A percentile compares a stretch with the other conserved stretches of the same genome.
Conservation (phyloP, 2,329 filamentous ascomycete genomes). For the Daldinia sp. region DNA sequence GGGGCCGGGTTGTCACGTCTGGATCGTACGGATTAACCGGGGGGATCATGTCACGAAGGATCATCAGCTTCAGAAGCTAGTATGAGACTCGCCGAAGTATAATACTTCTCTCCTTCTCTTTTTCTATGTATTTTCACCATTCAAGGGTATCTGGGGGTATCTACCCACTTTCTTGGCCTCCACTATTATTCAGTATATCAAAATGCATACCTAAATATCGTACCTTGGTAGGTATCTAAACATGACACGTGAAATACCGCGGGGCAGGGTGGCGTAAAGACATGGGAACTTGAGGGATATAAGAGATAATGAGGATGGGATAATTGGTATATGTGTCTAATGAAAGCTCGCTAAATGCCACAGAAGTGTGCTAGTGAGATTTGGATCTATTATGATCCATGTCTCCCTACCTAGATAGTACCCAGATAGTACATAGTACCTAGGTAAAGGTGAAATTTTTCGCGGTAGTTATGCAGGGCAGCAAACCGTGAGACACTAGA, state of each 20-base stretch:
- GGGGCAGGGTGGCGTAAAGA: neutral
- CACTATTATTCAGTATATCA: neutral
- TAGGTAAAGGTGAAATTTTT: conserved; percentile 17
- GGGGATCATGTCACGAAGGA: conserved; percentile 14
- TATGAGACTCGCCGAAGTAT: neutral
- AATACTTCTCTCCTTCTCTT: neutral
- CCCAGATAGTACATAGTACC: conserved; percentile 3
- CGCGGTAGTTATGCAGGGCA: conserved; percentile 30
- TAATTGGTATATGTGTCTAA: conserved; percentile 16
- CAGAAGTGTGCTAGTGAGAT: conserved; percentile 32
- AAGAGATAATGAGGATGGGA: conserved; percentile 13
- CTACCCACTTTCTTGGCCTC: neutral
- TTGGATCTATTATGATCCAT: conserved; percentile 30
- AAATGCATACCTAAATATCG: no score
- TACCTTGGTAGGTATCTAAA: neutral
- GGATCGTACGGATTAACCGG: neutral
- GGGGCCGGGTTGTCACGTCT: conserved; percentile 30
- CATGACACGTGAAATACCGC: neutral
- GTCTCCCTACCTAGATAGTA: conserved; percentile 14
- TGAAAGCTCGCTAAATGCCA: conserved; percentile 30
- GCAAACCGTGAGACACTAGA: conserved; percentile 32
- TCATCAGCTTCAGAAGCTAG: neutral
- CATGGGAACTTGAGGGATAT: conserved; percentile 3
- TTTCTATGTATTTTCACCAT: neutral
- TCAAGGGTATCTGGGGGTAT: no score